phyloP scores from a whole-genome alignment of 257 asterid species.

The Henckelia pumila region DNA sequence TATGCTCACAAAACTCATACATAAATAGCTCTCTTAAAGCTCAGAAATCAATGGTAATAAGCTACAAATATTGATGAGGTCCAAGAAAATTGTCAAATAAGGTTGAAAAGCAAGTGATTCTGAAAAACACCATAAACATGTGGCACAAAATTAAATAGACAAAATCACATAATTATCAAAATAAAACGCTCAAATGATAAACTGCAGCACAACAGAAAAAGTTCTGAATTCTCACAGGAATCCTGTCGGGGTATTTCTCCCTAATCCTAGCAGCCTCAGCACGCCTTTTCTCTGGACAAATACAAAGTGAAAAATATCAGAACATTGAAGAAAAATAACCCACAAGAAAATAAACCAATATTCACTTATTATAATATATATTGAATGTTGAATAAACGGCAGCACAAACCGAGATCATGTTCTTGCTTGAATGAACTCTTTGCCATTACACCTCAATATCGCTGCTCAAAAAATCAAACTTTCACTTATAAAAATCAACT shows the following conservation, averaged over 20 bases:
- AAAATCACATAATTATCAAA: not conserved
- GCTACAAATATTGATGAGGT: not conserved
- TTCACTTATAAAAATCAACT: not conserved
- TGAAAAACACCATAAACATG: not conserved
- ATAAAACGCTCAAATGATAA: not conserved
- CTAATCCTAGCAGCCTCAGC: conserved; percentile 74
- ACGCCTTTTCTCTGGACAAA: conserved; percentile 55
- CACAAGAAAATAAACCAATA: not conserved
- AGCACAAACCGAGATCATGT: conserved; percentile 56
- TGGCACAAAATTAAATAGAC: not conserved
- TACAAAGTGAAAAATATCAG: conserved; percentile 12
- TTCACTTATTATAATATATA: not conserved
- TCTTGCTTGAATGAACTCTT: conserved; percentile 67
- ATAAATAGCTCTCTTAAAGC: not conserved
- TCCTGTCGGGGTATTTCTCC: conserved; percentile 69
- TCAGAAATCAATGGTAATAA: not conserved
- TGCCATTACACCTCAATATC: conserved; percentile 43
- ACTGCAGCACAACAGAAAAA: not conserved
- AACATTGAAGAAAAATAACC: not conserved
- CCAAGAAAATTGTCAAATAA: not conserved
- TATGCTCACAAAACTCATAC: not conserved
- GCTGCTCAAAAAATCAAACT: conserved; percentile 10
- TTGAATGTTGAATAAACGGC: not conserved
- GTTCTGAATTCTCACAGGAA: conserved; percentile 51
- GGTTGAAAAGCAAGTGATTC: not conserved